phyloP scores from a whole-genome alignment of 2,329 filamentous ascomycete genomes.

The Cadophora sp. region DNA sequence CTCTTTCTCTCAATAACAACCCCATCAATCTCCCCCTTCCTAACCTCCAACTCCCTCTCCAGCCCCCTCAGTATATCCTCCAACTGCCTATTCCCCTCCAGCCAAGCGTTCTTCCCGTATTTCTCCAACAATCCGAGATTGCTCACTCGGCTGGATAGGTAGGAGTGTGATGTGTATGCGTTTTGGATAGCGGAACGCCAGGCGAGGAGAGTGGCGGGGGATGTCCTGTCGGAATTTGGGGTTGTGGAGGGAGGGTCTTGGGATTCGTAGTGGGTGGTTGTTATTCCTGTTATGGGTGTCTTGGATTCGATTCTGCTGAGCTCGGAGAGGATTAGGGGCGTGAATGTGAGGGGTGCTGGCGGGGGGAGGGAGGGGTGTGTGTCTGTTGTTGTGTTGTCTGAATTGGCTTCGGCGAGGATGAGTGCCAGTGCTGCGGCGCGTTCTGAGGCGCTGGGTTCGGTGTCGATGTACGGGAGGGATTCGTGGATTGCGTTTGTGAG shows the following conservation, averaged over 20 bases:
- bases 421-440: slow-evolving; percentile 72
- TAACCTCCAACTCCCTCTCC: slow-evolving; percentile 76
- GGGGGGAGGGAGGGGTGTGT: slow-evolving; percentile 60
- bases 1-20: slow-evolving; percentile 74
- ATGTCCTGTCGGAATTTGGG: slow-evolving; percentile 46
- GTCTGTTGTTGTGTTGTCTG: slow-evolving; percentile 44
- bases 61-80: slow-evolving; percentile 73
- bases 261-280: slow-evolving; percentile 83
- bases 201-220: slow-evolving; percentile 36
- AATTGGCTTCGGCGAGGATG: slow-evolving; percentile 68
- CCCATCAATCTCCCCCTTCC: slow-evolving; percentile 73
- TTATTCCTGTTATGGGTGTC: slow-evolving; percentile 68
- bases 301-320: slow-evolving; percentile 67
- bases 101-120: slow-evolving; percentile 86
- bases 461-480: slow-evolving; percentile 69
- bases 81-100: slow-evolving; percentile 81
- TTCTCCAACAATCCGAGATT: slow-evolving; percentile 40
- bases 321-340: slow-evolving; percentile 71
- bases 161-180: slow-evolving; percentile 64
- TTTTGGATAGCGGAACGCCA: slow-evolving; percentile 45
- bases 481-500: slow-evolving; percentile 42
- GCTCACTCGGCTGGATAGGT: slow-evolving; percentile 53
- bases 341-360: slow-evolving; percentile 63
- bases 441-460: slow-evolving; percentile 67
- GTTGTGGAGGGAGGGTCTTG: slow-evolving; percentile 63